Conservation (phyloP, 2,329 filamentous ascomycete species). For the Pseudogymnoascus sp. region DNA sequence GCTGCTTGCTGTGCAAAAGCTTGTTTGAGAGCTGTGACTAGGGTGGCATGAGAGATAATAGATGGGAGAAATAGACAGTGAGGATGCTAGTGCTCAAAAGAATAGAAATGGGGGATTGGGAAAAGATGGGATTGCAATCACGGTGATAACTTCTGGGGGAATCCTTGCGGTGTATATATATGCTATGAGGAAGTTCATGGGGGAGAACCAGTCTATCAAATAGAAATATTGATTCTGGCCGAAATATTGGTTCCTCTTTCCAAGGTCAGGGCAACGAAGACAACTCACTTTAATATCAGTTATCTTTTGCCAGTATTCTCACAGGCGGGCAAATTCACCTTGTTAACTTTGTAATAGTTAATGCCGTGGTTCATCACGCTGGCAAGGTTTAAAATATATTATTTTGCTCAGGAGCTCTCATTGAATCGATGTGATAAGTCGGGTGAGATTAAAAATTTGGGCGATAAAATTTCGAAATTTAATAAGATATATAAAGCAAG, state of each 20-base stretch:
- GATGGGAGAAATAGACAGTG: not conserved
- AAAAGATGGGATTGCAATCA: not conserved
- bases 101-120: not conserved
- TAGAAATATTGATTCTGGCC: not conserved
- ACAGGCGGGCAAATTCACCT: too few relatives aligned
- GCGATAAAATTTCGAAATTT: too few relatives aligned
- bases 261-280: not conserved
- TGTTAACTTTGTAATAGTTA: not conserved
- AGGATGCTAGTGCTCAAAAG: too few relatives aligned
- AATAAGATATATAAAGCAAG: too few relatives aligned
- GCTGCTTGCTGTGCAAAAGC: not conserved
- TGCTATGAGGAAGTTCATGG: not conserved
- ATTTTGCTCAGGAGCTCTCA: too few relatives aligned
- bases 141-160: not conserved
- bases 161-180: not conserved
- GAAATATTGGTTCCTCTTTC: not conserved
- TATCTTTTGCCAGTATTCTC: too few relatives aligned
- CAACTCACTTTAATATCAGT: too few relatives aligned
- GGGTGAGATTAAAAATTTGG: too few relatives aligned
- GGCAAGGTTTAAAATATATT: not conserved
- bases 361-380: not conserved
- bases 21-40: not conserved
- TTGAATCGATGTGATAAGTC: too few relatives aligned
- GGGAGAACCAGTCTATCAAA: not conserved
- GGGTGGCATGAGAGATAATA: not conserved